Evolutionary conservation across 441 rosid species (phyloP).

Genomic region (Adansonia gregorii): DNA sequence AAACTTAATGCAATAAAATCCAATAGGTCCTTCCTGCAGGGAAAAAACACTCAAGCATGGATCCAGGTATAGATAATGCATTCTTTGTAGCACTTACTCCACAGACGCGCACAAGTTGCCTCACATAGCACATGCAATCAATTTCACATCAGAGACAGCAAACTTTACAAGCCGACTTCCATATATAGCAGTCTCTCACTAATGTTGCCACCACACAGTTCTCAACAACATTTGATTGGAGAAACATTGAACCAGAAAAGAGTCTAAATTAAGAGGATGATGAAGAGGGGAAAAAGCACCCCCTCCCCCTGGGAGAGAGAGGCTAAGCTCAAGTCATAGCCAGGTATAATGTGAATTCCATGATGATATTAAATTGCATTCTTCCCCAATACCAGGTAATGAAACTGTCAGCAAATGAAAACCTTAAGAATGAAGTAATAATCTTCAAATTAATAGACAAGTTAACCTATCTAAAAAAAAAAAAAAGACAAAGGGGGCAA

Average conservation of each 20-base stretch:
- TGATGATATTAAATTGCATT: neutral
- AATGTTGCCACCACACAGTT: neutral
- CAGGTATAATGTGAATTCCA: neutral
- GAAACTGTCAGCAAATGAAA: neutral
- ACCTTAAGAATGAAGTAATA: neutral
- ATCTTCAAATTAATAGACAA: constrained; percentile 5
- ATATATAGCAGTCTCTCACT: neutral
- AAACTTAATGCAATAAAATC: neutral
- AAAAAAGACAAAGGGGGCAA: neutral
- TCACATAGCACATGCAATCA: neutral
- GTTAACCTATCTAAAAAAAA: neutral
- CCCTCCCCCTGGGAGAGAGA: too few relatives aligned
- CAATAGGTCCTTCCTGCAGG: neutral
- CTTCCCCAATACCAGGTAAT: neutral
- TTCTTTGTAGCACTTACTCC: neutral
- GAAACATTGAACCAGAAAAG: neutral
- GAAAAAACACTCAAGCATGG: neutral
- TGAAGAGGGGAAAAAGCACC: neutral
- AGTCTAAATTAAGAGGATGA: neutral
- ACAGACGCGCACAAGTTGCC: neutral
- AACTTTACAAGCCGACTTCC: neutral
- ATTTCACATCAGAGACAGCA: neutral
- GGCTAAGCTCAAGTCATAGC: too few relatives aligned
- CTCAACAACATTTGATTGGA: neutral
- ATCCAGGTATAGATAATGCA: neutral